Base-by-base conservation (phyloP, 805 yeast genomes). In the Suhomyces sp. region DNA sequence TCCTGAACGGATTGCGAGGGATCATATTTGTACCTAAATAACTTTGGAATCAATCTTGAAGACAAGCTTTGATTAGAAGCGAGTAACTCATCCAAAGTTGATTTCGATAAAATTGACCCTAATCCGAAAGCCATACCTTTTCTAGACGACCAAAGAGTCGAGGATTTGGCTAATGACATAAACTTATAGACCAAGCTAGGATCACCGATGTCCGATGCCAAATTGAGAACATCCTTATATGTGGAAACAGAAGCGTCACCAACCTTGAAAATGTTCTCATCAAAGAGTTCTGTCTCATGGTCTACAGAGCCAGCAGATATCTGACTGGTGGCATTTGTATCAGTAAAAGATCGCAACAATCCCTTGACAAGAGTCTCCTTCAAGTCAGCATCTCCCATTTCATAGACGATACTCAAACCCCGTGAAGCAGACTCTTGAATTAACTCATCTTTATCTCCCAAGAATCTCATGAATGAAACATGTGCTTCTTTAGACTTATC, bases 161-260 rank as follows among this genome's bases (percentile, higher is more conserved):
- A 89, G 48, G 85, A 86, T 56, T 89, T 86, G 0, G 97, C 96
- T 51, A 93, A 71, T 0, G 96, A 84, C 97, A 93, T 90, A 65
- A 93, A 93, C 63, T 90, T 89, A 69, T 93, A 93, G 4, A 93
- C 97, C 57, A 93, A 78, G 57, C 94, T 82, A 12, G 98, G 97
- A 67, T 93, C 97, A 25, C 98, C 98, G 8, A 91, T 96, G 63
- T 93, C 99, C 1, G 94, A 83, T 0, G 99, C 97, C 47, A 93
- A 74, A 60, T 76, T 88, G 59, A 93, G 75, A 27, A 93, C 89
- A 67, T 93, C 99, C 60, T 87, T 89, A 65, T 93, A 93, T 0
- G 98, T 92, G 0, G 96, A 87, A 3, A 93, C 84, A 0, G 96
- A 87, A 1, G 93, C 91, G 55, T 88, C 94, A 45, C 85, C 86